Conservation (phyloP, 768 basidiomycete species). For the Lactifluus echinatus region DNA sequence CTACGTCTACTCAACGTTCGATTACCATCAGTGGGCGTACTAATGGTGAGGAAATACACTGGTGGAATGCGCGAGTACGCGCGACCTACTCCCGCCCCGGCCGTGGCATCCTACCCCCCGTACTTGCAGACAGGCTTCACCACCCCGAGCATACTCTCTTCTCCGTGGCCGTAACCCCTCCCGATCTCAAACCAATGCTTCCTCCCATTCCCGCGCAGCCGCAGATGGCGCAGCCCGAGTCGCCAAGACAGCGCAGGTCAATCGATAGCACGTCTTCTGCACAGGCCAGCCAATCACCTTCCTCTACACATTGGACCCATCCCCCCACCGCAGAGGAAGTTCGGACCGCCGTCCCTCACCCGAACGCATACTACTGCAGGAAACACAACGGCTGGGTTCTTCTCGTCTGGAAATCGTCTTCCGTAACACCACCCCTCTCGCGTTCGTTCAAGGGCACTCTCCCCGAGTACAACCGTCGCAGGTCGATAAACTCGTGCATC, state of each 20-base stretch:
- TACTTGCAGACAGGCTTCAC: constrained; percentile 59
- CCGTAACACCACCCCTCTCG: constrained; percentile 52
- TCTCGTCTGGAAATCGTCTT: constrained; percentile 57
- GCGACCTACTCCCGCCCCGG: constrained; percentile 49
- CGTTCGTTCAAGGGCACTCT: constrained; percentile 43
- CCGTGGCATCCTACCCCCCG: constrained; percentile 58
- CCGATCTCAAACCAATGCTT: constrained; percentile 25
- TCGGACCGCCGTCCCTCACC: constrained; percentile 65
- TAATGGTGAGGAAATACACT: constrained; percentile 50
- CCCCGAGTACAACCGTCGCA: constrained; percentile 46
- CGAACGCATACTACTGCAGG: constrained; percentile 75
- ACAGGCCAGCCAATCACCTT: constrained; percentile 20
- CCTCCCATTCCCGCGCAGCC: constrained; percentile 25
- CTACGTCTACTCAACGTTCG: constrained; percentile 24
- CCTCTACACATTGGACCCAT: constrained; percentile 20
- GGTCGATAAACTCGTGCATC: constrained; percentile 44
- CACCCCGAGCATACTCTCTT: constrained; percentile 65
- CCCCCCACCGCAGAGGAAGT: constrained; percentile 56
- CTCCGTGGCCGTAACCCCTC: constrained; percentile 40
- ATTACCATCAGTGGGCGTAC: constrained; percentile 51
- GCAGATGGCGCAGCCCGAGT: constrained; percentile 11
- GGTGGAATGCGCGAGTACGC: constrained; percentile 56
- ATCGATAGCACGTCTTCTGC: constrained; percentile 2
- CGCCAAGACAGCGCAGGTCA: neutral
- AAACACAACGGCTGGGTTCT: constrained; percentile 81